Percentiles rank a stretch among this genome's conserved stretches.
phyloP scores from a whole-genome alignment of 805 yeast species.

The Helenozyma baotianmanensis region DNA sequence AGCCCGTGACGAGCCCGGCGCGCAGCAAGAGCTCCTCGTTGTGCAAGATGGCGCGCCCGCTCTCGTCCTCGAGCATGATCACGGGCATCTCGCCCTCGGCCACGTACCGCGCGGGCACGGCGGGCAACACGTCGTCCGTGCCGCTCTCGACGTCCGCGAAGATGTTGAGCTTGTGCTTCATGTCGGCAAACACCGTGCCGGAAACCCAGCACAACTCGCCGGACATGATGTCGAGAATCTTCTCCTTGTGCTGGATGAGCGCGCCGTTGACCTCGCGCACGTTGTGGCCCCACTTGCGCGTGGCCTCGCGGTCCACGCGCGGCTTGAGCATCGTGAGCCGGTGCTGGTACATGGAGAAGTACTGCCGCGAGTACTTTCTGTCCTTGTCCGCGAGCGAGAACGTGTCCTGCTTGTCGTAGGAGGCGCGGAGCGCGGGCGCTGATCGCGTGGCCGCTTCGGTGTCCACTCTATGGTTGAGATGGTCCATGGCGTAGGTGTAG shows the following conservation, averaged over 20 bases:
- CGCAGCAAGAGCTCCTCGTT: constrained; percentile 52
- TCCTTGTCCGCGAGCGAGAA: constrained; percentile 18
- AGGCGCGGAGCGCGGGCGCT: constrained; percentile 1
- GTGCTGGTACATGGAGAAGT: constrained; percentile 41
- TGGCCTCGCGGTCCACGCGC: constrained; percentile 31
- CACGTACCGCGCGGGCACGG: constrained; percentile 28
- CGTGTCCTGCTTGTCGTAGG: constrained; percentile 13
- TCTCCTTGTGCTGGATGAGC: constrained; percentile 28
- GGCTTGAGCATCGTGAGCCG: constrained; percentile 29
- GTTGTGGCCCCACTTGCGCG: constrained; percentile 52
- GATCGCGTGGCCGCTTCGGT: constrained; percentile 1
- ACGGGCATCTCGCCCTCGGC: constrained; percentile 48
- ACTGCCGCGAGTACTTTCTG: constrained; percentile 36
- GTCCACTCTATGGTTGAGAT: constrained; percentile 3
- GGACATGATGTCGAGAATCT: constrained; percentile 55
- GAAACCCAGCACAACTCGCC: constrained; percentile 72
- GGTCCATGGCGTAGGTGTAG: constrained; percentile 4
- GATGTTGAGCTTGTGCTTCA: constrained; percentile 81
- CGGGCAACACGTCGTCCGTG: constrained; percentile 46
- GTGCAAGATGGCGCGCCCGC: constrained; percentile 75
- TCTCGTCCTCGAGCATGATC: constrained; percentile 81
- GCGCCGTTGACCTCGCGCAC: constrained; percentile 29
- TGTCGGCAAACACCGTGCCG: constrained; percentile 82
- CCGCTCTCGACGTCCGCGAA: constrained; percentile 71
- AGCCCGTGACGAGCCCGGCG: constrained; percentile 77